phyloP scores from a whole-genome alignment of 768 basidiomycete genomes.

The Termitomyces bulborhizus region DNA sequence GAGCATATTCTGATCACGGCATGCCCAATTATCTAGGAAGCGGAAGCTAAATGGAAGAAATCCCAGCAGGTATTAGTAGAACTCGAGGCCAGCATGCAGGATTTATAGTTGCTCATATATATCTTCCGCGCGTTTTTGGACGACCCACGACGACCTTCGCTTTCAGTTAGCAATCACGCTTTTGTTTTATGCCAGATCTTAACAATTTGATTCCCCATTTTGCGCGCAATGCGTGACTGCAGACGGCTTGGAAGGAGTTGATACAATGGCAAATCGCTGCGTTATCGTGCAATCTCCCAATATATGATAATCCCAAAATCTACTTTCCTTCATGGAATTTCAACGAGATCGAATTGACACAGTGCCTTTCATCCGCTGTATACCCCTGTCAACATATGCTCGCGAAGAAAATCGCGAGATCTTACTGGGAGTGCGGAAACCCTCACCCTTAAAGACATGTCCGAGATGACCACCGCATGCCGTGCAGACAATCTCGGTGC shows the following conservation, averaged over 20 bases:
- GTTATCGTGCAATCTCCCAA: neutral
- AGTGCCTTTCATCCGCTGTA: constrained; percentile 81
- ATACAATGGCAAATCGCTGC: neutral
- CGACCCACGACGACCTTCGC: neutral
- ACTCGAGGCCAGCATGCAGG: constrained; percentile 70
- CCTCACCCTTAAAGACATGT: constrained; percentile 94
- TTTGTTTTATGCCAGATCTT: constrained; percentile 11
- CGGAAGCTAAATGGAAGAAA: constrained; percentile 57
- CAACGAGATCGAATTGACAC: constrained; percentile 86
- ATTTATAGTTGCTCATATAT: constrained; percentile 35
- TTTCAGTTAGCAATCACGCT: constrained; percentile 2
- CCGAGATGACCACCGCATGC: constrained; percentile 93
- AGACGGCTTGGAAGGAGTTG: constrained; percentile 10
- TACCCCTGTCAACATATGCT: neutral
- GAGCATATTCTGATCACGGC: constrained; percentile 4
- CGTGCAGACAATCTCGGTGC: constrained; percentile 85
- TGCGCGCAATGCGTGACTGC: constrained; percentile 8
- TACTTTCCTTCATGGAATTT: constrained; percentile 40
- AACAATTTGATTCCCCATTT: neutral
- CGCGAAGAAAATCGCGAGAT: constrained; percentile 3
- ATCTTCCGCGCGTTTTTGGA: neutral
- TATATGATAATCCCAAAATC: neutral
- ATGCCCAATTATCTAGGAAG: constrained; percentile 46
- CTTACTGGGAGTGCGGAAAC: constrained; percentile 72
- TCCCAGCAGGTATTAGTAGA: constrained; percentile 83